Evolutionary conservation across 768 basidiomycete genomes (phyloP).

Genomic region (Calocera cornea): DNA sequence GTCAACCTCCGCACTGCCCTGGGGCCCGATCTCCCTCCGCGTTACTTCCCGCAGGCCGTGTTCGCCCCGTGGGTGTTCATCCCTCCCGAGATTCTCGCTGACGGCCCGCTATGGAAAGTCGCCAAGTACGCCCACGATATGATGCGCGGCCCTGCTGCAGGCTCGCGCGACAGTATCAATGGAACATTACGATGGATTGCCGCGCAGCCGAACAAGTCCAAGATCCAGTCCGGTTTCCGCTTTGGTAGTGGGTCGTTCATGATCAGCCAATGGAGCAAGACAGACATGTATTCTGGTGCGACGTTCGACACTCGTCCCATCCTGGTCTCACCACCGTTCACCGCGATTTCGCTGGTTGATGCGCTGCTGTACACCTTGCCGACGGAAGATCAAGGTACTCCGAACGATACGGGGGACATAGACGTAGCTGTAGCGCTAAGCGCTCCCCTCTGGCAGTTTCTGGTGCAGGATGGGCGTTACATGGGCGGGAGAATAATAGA

Average conservation of each 20-base stretch:
- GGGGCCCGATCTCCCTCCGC: conserved; percentile 6
- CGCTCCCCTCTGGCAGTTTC: conserved; percentile 9
- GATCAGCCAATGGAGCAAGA: conserved; percentile 15
- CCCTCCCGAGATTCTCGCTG: conserved; percentile 4
- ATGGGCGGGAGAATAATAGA: neutral
- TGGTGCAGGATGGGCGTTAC: neutral
- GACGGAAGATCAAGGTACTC: neutral
- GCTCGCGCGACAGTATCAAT: conserved; percentile 1
- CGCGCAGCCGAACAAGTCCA: conserved; percentile 10
- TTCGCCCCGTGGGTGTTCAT: conserved; percentile 6
- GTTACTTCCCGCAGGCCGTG: conserved; percentile 15
- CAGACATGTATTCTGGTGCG: conserved; percentile 11
- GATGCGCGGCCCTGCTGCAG: neutral
- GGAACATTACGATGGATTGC: conserved; percentile 13
- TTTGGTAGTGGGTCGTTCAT: conserved; percentile 9
- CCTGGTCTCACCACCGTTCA: conserved; percentile 13
- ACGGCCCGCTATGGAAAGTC: conserved; percentile 9
- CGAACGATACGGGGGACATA: conserved; percentile 5
- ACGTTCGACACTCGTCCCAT: conserved; percentile 9
- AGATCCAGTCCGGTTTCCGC: conserved; percentile 6
- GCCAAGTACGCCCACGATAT: conserved; percentile 8
- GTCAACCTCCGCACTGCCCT: conserved; percentile 13
- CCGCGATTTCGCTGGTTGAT: conserved; percentile 11
- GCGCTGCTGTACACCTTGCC: conserved; percentile 13
- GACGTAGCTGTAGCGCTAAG: conserved; percentile 11